Evolutionary conservation across 2,329 filamentous ascomycete species (phyloP), one percentile per base, ranked within the genome.

Genomic region (Talaromyces sp.): DNA sequence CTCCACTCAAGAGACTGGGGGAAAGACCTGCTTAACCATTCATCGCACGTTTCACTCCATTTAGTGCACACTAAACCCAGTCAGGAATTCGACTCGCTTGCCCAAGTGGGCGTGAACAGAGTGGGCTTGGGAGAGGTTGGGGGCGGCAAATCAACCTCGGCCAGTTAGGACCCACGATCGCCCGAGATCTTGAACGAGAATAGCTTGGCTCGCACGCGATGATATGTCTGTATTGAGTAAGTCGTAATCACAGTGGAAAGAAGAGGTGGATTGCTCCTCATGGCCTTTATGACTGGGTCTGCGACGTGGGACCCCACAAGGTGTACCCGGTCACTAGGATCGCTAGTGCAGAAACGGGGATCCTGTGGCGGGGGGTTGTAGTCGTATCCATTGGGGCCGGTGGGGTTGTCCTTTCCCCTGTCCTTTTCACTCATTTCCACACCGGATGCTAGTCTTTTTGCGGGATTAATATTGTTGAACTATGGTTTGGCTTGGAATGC

Each of bases 321-420:
- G 24, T 29, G 30, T 29, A 35, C 17, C 41, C 19, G 42, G 27
- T 49, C 20, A 32, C 36, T 17, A 50, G 44, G 56, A 52, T 58
- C 46, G 48, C 48, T 58, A 54, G 51, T 54, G 56, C 56, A 54
- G 56, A 52, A 54, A 54, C 40, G 56, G 56, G 37, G 49, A 52
- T 48, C 51, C 46, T 49, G 47, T 49, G 51, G 51, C 48, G 48
- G 47, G 27, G 36, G 16, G 46, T 14, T 57, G 30, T 43, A 36
- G 42, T 52, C 29, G 48, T 27, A 42, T 50, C 30, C 29, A n/a
- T 27, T 27, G 24, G 24, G 24, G 24, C 42, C 22, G 37, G 39
- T 47, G 33, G 17, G 24, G 24, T 9, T 27, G 4, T 27, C 24
- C 9, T 27, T 27, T 27, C 24, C 24, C 24, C 24, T 39, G 16